Evolutionary conservation across 164 flowering plant species (phyloP), one percentile per base, ranked within the genome.

Genomic region (Aristolochia fimbriata): DNA sequence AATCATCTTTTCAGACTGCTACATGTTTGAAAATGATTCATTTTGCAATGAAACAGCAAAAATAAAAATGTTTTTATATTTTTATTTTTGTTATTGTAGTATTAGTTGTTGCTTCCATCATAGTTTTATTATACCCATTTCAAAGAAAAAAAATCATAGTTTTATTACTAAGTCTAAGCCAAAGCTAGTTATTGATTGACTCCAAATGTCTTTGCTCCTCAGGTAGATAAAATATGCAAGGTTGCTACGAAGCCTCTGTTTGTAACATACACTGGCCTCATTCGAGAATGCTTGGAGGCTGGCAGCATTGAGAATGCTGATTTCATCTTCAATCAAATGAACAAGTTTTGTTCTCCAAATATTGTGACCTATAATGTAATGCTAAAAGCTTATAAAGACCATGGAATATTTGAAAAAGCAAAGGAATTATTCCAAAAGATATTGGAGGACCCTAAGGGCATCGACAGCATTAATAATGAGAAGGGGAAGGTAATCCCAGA

Each of bases 231-330:
- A 76, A 81, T 89, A 73, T 81, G 93, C 70, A 81, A 75, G 77
- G 95, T 92, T 68, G 98, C 98, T 20, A 85, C 60, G 62, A 89
- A 86, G 71, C 98, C 98, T 60, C 86, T 92, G 17, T 91, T 92
- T 51, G 88, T 92, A 62, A 89, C 96, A 46, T 89, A 80, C 70
- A 92, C 98, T 37, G 98, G 98, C 59, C 63, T 92, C 68, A 84
- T 92, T 70, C 95, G 89, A 75, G 90, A 88, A 16, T 87, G 96
- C 76, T 25, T 87, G 57, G 90, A 85, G 31, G 64, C 76, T 21
- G 93, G 90, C 56, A 70, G 71, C 51, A 68, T 87, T 65, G 62
- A 83, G 57, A 64, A 79, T 68, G 96, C 75, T 4, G 70, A 70
- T 10, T 75, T 73, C 63, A 80, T 92, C 58, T 83, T 85, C 69